Conservation (phyloP, 2,329 filamentous ascomycete genomes). For the Leptodontidium sp. region DNA sequence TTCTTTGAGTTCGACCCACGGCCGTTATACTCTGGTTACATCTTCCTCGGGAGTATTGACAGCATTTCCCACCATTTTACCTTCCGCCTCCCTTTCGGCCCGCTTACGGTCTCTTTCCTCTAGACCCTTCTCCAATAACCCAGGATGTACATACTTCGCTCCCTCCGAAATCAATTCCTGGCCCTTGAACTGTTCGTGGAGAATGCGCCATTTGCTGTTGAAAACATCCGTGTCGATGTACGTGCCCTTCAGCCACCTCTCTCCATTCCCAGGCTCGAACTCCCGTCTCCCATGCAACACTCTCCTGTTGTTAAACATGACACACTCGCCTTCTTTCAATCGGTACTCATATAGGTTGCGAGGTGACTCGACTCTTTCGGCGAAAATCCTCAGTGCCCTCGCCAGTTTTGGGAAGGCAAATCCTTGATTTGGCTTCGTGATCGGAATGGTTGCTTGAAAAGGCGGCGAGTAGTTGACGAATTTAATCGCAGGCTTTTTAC, state of each 20-base stretch:
- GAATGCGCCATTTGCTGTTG: constrained; percentile 54
- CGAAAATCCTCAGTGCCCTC: constrained; percentile 62
- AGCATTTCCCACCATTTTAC: not conserved
- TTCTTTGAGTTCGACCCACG: not conserved
- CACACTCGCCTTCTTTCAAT: constrained; percentile 83
- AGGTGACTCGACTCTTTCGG: constrained; percentile 62
- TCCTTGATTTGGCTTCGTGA: constrained; percentile 10
- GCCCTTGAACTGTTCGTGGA: constrained; percentile 39
- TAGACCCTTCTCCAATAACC: not conserved
- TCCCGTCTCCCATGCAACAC: constrained; percentile 83
- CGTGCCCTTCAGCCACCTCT: constrained; percentile 84
- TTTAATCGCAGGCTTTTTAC: constrained; percentile 16
- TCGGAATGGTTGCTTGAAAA: constrained; percentile 70
- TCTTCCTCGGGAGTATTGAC: too few relatives aligned
- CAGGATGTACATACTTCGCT: not conserved
- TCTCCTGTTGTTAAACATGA: constrained; percentile 89
- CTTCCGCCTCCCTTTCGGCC: not conserved
- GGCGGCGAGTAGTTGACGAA: constrained; percentile 77
- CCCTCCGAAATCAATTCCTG: not conserved
- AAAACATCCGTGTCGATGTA: constrained; percentile 79
- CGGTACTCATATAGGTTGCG: constrained; percentile 73
- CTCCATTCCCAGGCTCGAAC: constrained; percentile 73
- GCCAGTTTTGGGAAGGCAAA: constrained; percentile 52
- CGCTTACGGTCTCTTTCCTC: not conserved
- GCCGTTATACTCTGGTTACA: too few relatives aligned